Base-by-base conservation (phyloP, 257 asterid genomes). In the Verbascum thapsus region DNA sequence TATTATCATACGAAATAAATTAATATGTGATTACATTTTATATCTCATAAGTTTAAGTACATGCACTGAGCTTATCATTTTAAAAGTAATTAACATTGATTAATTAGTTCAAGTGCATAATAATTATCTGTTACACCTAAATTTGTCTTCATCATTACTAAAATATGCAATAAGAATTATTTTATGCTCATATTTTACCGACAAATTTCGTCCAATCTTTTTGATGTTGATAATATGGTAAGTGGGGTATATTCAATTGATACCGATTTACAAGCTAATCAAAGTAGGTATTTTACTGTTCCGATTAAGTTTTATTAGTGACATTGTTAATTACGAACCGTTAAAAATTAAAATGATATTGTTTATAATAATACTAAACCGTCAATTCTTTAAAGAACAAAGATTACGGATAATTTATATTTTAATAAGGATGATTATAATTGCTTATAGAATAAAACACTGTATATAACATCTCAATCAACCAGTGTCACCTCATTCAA, bases 51-150 rank as follows among this genome's bases (percentile, higher is more conserved):
- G 5, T 26, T 5, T 26, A 26, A 26, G 32, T 26, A 26, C 32
- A 5, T 26, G 32, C 32, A 26, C 5, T 5, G 32, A 26, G 32
- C 5, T 2, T 26, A 1, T 5, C 32, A 26, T 5, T 26, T 26
- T 26, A 26, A 26, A 26, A 26, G n/a, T 26, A 26, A 8, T n/a
- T 42, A 7, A 10, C 1, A 42, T 59, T 43, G 30, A 18, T 12
- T 18, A 10, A 47, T 39, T 49, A 30, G 39, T 35, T 52, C 12
- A 50, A 19, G 13, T 12, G 20, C 12, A 64, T 23, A 39, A 60
- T 68, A 63, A 52, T 40, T 49, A 51, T 70, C 70, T 16, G 51
- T 55, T 72, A 54, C 72, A 74, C 72, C 77, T 70, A 74, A 77
- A 45, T 65, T 66, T 53, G 72, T 71, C 63, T 23, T 54, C 4